These are phyloP conservation scores for Hyaloscypha variabilis DNA, from an alignment of 495 filamentous ascomycete species.

Conservation along the genomic window DNA sequence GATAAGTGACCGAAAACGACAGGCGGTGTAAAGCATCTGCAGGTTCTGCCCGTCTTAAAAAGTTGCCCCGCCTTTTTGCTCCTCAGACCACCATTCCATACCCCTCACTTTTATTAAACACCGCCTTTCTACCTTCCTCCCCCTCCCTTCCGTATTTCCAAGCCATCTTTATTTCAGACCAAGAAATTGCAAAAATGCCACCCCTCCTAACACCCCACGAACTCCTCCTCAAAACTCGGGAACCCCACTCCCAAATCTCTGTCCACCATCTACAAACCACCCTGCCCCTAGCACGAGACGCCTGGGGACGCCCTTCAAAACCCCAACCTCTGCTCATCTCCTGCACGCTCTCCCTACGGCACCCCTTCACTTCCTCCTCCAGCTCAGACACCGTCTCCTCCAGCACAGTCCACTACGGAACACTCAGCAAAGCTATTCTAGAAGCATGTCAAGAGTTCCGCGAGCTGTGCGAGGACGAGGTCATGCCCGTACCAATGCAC, in stretches of 20 bases:
- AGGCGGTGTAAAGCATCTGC: background rate
- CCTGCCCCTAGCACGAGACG: constrained; percentile 49
- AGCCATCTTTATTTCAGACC: background rate
- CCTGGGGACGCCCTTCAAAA: constrained; percentile 53
- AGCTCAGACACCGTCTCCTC: constrained; percentile 47
- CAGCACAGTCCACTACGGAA: constrained; percentile 65
- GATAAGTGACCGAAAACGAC: background rate
- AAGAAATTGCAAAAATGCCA: constrained; percentile 10
- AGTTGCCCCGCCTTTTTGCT: constrained; percentile 8
- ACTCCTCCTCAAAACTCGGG: background rate
- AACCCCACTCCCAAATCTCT: constrained; percentile 40
- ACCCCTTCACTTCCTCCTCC: constrained; percentile 50
- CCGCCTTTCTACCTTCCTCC: background rate
- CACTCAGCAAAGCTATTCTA: constrained; percentile 55
- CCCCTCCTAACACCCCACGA: constrained; percentile 13
- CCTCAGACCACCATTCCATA: constrained; percentile 1
- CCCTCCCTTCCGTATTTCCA: background rate
- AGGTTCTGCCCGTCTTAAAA: constrained; percentile 20
- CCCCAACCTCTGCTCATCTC: constrained; percentile 58
- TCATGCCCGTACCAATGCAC: constrained; percentile 7
- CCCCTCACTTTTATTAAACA: background rate
- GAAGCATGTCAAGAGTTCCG: constrained; percentile 34
- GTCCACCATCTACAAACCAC: constrained; percentile 54
- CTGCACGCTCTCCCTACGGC: constrained; percentile 46
- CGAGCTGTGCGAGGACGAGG: constrained; percentile 2